Evolutionary conservation across 805 yeast genomes (phyloP).

Genomic region (Starmerella bacillaris): DNA sequence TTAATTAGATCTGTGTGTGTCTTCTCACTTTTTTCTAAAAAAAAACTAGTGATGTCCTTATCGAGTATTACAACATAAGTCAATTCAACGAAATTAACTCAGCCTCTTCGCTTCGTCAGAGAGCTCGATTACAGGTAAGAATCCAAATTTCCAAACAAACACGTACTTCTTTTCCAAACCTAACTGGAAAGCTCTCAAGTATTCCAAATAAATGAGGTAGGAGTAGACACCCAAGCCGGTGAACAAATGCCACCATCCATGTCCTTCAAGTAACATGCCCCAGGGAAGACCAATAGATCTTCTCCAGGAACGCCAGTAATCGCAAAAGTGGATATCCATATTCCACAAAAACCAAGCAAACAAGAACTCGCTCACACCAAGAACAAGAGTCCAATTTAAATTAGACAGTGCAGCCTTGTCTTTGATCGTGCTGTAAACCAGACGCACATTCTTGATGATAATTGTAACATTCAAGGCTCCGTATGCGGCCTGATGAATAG

Average conservation of each 20-base stretch:
- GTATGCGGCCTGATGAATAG: conserved; percentile 75
- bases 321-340: conserved; percentile 66
- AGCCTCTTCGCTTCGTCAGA: too few relatives aligned
- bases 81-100: too few relatives aligned
- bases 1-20: too few relatives aligned
- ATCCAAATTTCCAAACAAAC: conserved; percentile 39
- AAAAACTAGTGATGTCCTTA: too few relatives aligned
- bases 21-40: too few relatives aligned
- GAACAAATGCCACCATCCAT: conserved; percentile 86
- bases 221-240: conserved; percentile 70
- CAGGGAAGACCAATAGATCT: conserved; percentile 61
- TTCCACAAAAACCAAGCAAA: conserved; percentile 79
- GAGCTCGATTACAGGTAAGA: conserved; percentile 24
- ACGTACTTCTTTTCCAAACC: conserved; percentile 39
- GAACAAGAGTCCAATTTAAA: conserved; percentile 36
- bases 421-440: conserved; percentile 28
- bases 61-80: too few relatives aligned
- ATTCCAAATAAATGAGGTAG: conserved; percentile 63
- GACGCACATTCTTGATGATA: conserved; percentile 42
- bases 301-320: conserved; percentile 37
- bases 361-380: conserved; percentile 46
- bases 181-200: conserved; percentile 47
- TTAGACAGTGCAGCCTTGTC: conserved; percentile 31
- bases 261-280: conserved; percentile 76
- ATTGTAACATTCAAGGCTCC: conserved; percentile 61